phyloP scores from a whole-genome alignment of 805 yeast genomes.

The Isabelozyma rhagii region DNA sequence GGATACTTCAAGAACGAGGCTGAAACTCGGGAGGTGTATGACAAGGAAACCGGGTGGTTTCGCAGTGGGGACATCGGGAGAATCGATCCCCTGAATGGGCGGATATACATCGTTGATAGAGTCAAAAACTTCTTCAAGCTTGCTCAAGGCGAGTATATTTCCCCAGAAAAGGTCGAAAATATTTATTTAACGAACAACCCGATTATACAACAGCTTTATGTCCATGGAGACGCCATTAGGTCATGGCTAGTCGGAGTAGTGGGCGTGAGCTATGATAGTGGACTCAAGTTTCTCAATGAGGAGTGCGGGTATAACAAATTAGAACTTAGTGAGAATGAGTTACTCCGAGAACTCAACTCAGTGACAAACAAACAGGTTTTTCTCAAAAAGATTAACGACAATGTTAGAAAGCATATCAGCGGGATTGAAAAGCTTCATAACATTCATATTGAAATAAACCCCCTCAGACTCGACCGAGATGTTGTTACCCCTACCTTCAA shows the following conservation, averaged over 20 bases:
- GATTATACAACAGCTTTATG: conserved; percentile 49
- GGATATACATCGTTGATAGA: conserved; percentile 63
- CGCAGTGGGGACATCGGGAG: conserved; percentile 61
- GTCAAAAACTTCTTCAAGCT: conserved; percentile 76
- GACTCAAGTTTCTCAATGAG: conserved; percentile 14
- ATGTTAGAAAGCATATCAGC: conserved; percentile 15
- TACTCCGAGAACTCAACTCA: conserved; percentile 11
- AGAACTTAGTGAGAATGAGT: conserved; percentile 6
- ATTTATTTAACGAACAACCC: conserved; percentile 53
- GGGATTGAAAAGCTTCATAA: conserved; percentile 33
- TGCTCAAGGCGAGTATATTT: conserved; percentile 56
- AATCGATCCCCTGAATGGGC: conserved; percentile 47
- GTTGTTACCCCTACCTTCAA: conserved; percentile 64
- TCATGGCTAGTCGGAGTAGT: conserved; percentile 56
- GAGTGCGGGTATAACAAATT: conserved; percentile 10
- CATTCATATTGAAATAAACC: conserved; percentile 23
- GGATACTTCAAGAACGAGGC: conserved; percentile 55
- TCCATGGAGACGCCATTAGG: conserved; percentile 62
- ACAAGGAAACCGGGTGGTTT: conserved; percentile 53
- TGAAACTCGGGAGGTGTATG: conserved; percentile 52
- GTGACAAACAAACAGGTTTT: conserved; percentile 15
- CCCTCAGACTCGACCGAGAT: conserved; percentile 50
- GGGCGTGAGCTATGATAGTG: conserved; percentile 53
- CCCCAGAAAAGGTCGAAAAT: conserved; percentile 74
- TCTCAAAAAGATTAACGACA: conserved; percentile 19